These are phyloP conservation scores for Byssochlamys sp. DNA, from an alignment of 2,329 filamentous ascomycete species.

Conservation along the genomic window DNA sequence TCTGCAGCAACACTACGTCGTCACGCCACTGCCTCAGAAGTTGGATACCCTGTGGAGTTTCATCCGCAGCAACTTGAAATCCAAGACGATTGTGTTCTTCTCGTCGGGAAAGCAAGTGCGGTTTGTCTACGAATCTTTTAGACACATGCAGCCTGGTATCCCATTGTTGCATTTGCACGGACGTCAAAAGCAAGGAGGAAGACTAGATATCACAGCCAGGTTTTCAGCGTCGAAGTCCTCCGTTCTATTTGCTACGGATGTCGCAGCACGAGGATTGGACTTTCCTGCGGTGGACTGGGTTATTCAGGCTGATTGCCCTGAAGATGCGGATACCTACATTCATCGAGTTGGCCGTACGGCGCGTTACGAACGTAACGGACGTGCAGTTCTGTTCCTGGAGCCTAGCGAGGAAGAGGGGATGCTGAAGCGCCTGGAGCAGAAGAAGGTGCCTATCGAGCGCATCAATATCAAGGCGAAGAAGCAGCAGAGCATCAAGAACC, in stretches of 20 bases:
- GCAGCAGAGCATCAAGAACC: conserved; percentile 71
- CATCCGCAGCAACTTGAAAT: conserved; percentile 78
- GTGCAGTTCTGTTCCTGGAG: conserved; percentile 81
- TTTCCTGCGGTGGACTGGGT: conserved; percentile 98
- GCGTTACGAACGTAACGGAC: conserved; percentile 78
- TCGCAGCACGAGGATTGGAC: conserved; percentile 85
- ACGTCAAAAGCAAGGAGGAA: conserved; percentile 80
- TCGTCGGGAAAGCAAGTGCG: conserved; percentile 93
- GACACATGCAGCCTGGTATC: conserved; percentile 88
- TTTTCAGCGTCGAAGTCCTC: conserved; percentile 73
- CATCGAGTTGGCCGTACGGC: conserved; percentile 90
- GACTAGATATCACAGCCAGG: conserved; percentile 74
- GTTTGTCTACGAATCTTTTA: conserved; percentile 87
- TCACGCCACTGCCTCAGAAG: conserved; percentile 78
- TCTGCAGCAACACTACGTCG: conserved; percentile 82
- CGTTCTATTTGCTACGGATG: conserved; percentile 89
- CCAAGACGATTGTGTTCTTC: conserved; percentile 90
- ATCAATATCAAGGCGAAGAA: conserved; percentile 85
- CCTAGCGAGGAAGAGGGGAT: conserved; percentile 90
- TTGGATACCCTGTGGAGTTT: conserved; percentile 89
- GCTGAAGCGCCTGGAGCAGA: conserved; percentile 71
- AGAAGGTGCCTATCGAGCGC: conserved; percentile 77
- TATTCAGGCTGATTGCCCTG: conserved; percentile 93
- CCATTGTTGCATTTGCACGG: conserved; percentile 87
- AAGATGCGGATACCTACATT: conserved; percentile 95